Base-by-base conservation (phyloP, 306 rosid genomes). In the Trifolium subterraneum region DNA sequence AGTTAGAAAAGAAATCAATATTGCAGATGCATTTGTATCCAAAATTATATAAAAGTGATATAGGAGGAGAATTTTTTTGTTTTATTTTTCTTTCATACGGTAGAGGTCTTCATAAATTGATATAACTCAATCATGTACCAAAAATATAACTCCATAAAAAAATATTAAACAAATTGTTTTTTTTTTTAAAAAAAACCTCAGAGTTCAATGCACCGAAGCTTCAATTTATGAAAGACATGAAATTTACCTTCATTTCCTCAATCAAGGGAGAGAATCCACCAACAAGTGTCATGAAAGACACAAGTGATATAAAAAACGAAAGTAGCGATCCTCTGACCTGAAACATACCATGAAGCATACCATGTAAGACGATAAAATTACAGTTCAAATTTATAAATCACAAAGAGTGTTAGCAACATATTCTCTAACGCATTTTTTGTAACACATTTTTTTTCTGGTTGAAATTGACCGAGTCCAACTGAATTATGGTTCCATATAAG, bases 251-350 rank as follows among this genome's bases (percentile, higher is more conserved):
- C 87, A 89, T 89, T 64, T 89, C 90, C 68, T 84, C 92, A 8
- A 87, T 75, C 41, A 87, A 69, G 13, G 92, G 86, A 66, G 89
- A 88, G 75, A 90, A 86, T 64, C 93, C 96, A 54, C 93, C 90
- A 14, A 90, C 71, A 18, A 80, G 84, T 14, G 89, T 70, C 88
- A 90, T 86, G 79, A 90, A 86, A 16, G 87, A 81, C 36, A 86
- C 60, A 56, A 86, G 79, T 7, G 87, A 44, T 23, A 80, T 39
- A 3, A 80, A 70, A 70, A 77, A 90, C 29, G 64, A 64, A 50
- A 86, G 36, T 56, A 90, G 70, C 14, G 87, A 84, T 31, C 83
- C 84, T 79, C 93, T 81, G 8, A 74, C 91, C 91, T 90, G 89
- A 41, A 65, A 1, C 33, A 67, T 63, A 29, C 22, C 36, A 12